Percentiles rank a stretch among this genome's conserved stretches.
Conservation (phyloP, 169 alveolate species). For the Plasmodium inui region DNA sequence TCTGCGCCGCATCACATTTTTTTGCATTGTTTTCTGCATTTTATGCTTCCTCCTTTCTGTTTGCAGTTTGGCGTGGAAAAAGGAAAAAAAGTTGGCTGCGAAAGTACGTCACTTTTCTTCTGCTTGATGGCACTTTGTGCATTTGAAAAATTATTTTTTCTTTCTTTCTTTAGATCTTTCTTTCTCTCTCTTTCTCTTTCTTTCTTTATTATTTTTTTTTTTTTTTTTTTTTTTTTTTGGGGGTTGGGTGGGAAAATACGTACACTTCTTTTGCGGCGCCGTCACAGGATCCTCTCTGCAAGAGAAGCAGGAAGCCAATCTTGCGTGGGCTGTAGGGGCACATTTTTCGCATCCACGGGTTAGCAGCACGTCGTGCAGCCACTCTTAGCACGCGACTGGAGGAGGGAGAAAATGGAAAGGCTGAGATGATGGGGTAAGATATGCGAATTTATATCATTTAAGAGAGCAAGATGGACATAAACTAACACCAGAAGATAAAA, state of each 20-base stretch:
- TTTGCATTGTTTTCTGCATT: background rate
- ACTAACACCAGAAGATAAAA: background rate
- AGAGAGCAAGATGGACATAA: background rate
- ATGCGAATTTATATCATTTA: background rate
- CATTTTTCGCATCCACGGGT: background rate
- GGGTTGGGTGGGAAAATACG: background rate
- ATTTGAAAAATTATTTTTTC: background rate
- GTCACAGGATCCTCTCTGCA: background rate
- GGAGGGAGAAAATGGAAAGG: background rate
- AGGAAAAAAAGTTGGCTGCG: background rate
- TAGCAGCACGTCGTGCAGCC: background rate
- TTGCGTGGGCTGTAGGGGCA: background rate
- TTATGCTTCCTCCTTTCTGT: conserved; percentile 1
- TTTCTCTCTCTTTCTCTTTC: too few species aligned
- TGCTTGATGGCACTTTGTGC: background rate
- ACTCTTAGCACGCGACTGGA: too few species aligned
- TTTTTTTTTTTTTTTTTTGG: background rate
- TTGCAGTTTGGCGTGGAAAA: background rate
- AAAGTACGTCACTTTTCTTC: background rate
- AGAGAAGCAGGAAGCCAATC: background rate
- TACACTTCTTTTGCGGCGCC: background rate
- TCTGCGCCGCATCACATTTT: background rate
- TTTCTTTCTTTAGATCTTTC: too few species aligned
- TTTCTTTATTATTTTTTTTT: too few species aligned
- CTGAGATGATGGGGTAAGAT: background rate